phyloP scores from a whole-genome alignment of 2,329 filamentous ascomycete genomes.

The Trichoderma lentiforme region DNA sequence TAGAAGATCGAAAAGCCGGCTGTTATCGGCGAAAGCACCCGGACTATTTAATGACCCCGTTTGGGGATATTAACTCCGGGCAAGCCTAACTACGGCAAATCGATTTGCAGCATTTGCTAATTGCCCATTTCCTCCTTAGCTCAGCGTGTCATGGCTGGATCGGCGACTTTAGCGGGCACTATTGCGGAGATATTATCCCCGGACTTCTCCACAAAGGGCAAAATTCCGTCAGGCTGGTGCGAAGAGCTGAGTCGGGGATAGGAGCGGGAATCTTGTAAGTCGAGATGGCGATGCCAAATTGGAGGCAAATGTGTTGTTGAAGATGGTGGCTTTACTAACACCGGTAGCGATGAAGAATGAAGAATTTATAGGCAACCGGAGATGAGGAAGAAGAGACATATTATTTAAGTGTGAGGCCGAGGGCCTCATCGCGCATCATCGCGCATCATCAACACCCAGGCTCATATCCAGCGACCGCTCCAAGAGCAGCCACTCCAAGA shows the following conservation, averaged over 20 bases:
- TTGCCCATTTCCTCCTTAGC: background rate
- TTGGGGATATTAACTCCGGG: slow-evolving; percentile 4
- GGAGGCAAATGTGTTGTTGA: background rate
- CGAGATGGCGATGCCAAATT: background rate
- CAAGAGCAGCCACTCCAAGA: background rate
- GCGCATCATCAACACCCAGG: background rate
- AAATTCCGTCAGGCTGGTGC: background rate
- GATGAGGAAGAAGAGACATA: background rate
- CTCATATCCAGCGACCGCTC: background rate
- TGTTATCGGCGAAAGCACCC: background rate
- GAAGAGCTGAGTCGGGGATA: background rate
- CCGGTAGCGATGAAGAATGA: no score
- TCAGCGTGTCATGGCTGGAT: background rate
- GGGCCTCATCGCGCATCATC: background rate
- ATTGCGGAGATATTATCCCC: background rate
- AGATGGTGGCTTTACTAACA: background rate
- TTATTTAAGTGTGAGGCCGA: background rate
- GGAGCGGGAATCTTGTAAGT: background rate
- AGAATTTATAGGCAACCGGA: background rate
- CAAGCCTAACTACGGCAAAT: background rate
- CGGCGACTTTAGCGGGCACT: background rate
- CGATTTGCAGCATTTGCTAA: background rate
- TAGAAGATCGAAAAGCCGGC: background rate
- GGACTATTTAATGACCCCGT: background rate
- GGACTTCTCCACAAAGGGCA: background rate